Evolutionary conservation across 164 flowering plant genomes (phyloP).

Genomic region (Nelumbo lutea): DNA sequence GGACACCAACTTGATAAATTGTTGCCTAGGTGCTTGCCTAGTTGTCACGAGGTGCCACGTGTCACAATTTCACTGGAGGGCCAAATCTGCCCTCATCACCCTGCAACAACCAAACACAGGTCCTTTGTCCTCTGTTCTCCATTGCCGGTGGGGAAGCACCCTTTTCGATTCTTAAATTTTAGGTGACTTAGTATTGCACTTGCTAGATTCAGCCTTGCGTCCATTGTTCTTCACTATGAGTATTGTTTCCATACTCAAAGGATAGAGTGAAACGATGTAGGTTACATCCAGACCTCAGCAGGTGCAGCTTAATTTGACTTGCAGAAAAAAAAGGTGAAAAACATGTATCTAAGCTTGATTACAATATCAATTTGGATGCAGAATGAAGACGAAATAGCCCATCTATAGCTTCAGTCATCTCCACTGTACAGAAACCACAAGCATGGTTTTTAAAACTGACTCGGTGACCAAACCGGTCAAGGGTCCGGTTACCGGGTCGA

Average conservation of each 20-base stretch:
- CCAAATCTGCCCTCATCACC: too few species aligned
- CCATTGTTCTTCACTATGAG: slow-evolving; percentile 82
- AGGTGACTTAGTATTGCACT: slow-evolving; percentile 74
- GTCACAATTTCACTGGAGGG: too few species aligned
- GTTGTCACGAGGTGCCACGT: too few species aligned
- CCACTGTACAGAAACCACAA: background rate
- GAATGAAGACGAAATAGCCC: background rate
- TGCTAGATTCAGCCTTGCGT: slow-evolving; percentile 38
- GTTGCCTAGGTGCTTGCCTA: too few species aligned
- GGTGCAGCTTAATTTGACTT: slow-evolving; percentile 77
- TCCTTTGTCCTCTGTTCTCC: too few species aligned
- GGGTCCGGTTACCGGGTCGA: too few species aligned
- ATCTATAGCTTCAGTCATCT: background rate
- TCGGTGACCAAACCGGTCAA: too few species aligned
- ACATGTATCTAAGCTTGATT: background rate
- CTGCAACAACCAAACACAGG: too few species aligned
- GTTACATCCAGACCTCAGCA: slow-evolving; percentile 56
- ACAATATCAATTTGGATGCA: background rate
- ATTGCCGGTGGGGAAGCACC: slow-evolving; percentile 3
- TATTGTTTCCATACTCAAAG: slow-evolving; percentile 80
- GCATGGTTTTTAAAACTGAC: too few species aligned
- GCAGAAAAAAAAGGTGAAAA: slow-evolving; percentile 3
- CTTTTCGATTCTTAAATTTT: slow-evolving; percentile 42
- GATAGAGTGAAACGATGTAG: slow-evolving; percentile 67
- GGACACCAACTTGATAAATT: too few species aligned